Base-by-base conservation (phyloP, 768 basidiomycete genomes). In the Naganishia friedmannii region DNA sequence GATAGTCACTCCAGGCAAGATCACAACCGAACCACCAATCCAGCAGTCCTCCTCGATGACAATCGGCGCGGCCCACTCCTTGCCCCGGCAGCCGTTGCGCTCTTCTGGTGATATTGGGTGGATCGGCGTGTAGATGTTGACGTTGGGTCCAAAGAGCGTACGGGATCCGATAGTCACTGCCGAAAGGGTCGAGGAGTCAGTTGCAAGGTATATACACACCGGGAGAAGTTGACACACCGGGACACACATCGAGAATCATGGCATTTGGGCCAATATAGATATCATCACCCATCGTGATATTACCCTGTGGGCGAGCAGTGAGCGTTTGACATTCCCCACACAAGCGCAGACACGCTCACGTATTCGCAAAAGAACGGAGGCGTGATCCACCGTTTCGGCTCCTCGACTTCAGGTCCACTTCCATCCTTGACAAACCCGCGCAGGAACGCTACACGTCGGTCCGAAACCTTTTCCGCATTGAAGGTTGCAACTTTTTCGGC, bases 11-110 rank as follows among this genome's bases (percentile, higher is more conserved):
- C 78, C 78, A 1, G 77, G 74, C 1, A 76, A 54, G 28, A 83
- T 73, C 37, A 74, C 74, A 0, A 75, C 81, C 17, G 72, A 71
- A 0, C 78, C 82, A 0, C 81, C 81, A 29, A 83, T 74, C 82
- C 82, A 83, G 70, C 77, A 79, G 68, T 83, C 82, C 17, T 79
- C 72, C 7, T 77, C 82, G 26, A 83, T 79, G n/a, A 34, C 60
- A 51, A 83, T 77, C 17, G 79, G 74, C 37, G 74, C 74, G 21
- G 79, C 77, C 67, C 70, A 74, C 72, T 83, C 81, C 34, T 73
- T 73, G 0, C 79, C 80, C 21, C 73, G 48, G 3, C 73, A 70
- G 6, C 81, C 79, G 55, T 76, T 76, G 7, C 81, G 74, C 28
- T 68, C 73, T 70, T 80, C 78, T 4, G 79, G 79, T 1, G 73